These are phyloP conservation scores for Symmetrospora coprosmae DNA, from an alignment of 768 basidiomycete genomes.

Conservation along the genomic window DNA sequence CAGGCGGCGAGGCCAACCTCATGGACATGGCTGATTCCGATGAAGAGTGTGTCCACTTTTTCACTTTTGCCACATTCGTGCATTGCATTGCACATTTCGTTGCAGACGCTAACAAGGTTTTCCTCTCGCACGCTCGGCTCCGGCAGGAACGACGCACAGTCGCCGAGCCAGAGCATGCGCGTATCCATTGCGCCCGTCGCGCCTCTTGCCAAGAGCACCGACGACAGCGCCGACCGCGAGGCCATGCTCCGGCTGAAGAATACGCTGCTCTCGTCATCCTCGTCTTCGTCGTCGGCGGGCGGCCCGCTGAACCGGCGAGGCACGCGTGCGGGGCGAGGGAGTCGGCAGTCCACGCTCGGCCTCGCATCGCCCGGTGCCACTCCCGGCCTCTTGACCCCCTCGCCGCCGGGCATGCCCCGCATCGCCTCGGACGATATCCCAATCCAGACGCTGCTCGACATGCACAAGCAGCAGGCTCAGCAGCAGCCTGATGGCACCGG, in stretches of 20 bases:
- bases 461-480: conserved; percentile 5
- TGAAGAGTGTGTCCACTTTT: conserved; percentile 16
- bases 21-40: conserved; percentile 33
- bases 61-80: neutral
- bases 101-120: no score
- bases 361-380: conserved; percentile 12
- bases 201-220: no score
- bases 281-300: conserved; percentile 24
- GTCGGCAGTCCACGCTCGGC: conserved; percentile 37
- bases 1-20: conserved; percentile 19
- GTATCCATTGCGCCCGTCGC: conserved; percentile 36
- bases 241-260: conserved; percentile 36
- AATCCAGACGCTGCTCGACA: neutral
- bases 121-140: no score
- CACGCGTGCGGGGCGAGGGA: conserved; percentile 38
- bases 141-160: no score
- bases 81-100: neutral
- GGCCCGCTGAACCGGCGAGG: conserved; percentile 27
- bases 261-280: conserved; percentile 36
- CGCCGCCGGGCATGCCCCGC: neutral
- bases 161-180: conserved; percentile 22
- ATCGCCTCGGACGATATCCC: conserved; percentile 10
- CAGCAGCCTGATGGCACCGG: neutral
- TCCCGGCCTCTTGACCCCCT: neutral
- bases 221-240: conserved; percentile 37